Evolutionary conservation across 176 grass and related monocot species (phyloP).

Genomic region (Thinopyrum elongatum): DNA sequence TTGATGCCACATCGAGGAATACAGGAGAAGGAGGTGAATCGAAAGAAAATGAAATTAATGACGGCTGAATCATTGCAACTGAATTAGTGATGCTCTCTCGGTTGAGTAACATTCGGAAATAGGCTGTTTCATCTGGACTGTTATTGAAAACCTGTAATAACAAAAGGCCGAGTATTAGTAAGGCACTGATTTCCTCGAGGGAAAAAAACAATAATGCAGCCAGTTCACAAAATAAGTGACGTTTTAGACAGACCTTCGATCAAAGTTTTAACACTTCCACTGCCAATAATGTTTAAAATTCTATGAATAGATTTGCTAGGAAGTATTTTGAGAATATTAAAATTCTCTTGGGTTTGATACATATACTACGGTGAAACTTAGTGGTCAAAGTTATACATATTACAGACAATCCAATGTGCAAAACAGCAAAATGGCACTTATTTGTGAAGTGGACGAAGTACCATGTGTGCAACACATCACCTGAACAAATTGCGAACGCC

Average conservation of each 20-base stretch:
- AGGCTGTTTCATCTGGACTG: conserved; percentile 97
- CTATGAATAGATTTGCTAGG: background rate
- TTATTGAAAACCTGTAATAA: conserved; percentile 95
- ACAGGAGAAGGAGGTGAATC: conserved; percentile 78
- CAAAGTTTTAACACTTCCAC: background rate
- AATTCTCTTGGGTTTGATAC: background rate
- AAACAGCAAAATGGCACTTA: background rate
- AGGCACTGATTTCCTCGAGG: background rate
- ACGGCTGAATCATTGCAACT: conserved; percentile 96
- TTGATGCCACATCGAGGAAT: conserved; percentile 91
- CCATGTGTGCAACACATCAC: conserved; percentile 36
- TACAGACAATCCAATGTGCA: background rate
- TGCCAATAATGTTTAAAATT: background rate
- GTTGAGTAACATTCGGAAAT: conserved; percentile 96
- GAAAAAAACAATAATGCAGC: background rate
- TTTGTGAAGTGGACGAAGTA: background rate
- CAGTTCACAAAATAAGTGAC: background rate
- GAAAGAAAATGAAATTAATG: conserved; percentile 88
- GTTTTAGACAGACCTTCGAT: background rate
- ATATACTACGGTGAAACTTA: background rate
- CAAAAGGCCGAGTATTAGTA: conserved; percentile 21
- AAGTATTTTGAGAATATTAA: conserved; percentile 5
- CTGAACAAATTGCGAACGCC: conserved; percentile 97
- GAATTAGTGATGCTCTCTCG: conserved; percentile 91
- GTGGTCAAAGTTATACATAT: background rate